These are phyloP conservation scores for Thelonectria discophora DNA, from an alignment of 2,329 filamentous ascomycete species.

Conservation along the genomic window DNA sequence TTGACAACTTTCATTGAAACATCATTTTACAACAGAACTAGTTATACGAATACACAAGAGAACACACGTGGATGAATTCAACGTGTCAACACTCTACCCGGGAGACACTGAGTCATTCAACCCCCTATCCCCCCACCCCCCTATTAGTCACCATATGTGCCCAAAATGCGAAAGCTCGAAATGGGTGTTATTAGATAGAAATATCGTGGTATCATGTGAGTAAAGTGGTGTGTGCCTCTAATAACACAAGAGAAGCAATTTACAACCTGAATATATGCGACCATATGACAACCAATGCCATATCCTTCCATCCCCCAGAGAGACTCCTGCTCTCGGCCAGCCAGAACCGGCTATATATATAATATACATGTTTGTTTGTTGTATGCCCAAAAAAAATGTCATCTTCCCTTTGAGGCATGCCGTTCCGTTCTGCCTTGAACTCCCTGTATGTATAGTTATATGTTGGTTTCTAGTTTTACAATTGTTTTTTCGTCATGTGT, in stretches of 20 bases:
- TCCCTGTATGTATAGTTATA: background rate
- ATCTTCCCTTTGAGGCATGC: slow-evolving; percentile 7
- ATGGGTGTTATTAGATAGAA: too few relatives aligned
- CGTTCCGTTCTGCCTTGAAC: slow-evolving; percentile 1
- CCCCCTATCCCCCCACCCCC: too few relatives aligned
- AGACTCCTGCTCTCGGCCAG: background rate
- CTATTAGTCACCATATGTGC: too few relatives aligned
- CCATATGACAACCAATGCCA: slow-evolving; percentile 1
- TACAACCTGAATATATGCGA: slow-evolving; percentile 2
- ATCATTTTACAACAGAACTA: too few relatives aligned
- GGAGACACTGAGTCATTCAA: too few relatives aligned
- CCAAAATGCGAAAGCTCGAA: too few relatives aligned
- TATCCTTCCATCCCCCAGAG: background rate
- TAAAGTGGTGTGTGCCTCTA: too few relatives aligned
- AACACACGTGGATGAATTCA: too few relatives aligned
- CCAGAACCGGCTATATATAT: background rate
- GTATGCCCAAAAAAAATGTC: background rate
- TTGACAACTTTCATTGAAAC: too few relatives aligned
- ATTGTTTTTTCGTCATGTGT: slow-evolving; percentile 3
- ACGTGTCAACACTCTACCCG: too few relatives aligned
- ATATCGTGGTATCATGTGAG: too few relatives aligned
- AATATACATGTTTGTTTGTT: background rate
- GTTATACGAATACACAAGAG: too few relatives aligned
- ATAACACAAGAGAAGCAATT: slow-evolving; percentile 1
- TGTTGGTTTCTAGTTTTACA: background rate